Base-by-base conservation (phyloP, 163 green algal species). In the Chlamydomonas reinhardtii region DNA sequence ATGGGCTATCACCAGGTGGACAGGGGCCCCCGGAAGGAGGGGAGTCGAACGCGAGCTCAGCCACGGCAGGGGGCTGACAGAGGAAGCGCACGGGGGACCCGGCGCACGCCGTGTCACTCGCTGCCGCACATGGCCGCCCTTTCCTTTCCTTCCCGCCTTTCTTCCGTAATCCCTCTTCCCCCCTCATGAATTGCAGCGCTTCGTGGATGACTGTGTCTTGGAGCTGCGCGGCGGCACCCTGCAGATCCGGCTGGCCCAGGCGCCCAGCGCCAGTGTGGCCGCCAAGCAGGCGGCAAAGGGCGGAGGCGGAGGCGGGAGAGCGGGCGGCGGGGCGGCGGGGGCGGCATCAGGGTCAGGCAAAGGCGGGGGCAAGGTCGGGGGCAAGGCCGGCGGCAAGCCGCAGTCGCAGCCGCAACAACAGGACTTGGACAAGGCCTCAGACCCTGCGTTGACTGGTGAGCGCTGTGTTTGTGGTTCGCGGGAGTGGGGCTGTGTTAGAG, bases 171-270 rank as follows among this genome's bases (percentile, higher is more conserved):
- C n/a, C n/a, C n/a, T n/a, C n/a, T n/a, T n/a, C n/a, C n/a, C n/a
- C n/a, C n/a, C n/a, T n/a, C n/a, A n/a, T n/a, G n/a, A n/a, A n/a
- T 70, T 25, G 9, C 83, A 91, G 74, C 84, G 91, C 17, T 94
- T 94, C 76, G 90, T 92, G 25, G 82, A 93, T 20, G 88, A 92
- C 62, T 94, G 91, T 71, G 85, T 90, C 14, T 34, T 92, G 56
- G 64, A 87, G 76, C 89, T 92, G 2, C 74, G 76, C 17, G 84
- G 75, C 19, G 89, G 89, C 0, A 3, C 2, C 48, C 48, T 80
- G 27, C 59, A 34, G 25, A 89, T 94, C 34, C 65, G 61, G 2
- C 43, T 94, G 24, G 54, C 52, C 20, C 91, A 94, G 78, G 88
- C 86, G 16, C 83, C 91, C 35, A 89, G 82, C 39, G 90, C 90